Conservation (phyloP, 2,329 filamentous ascomycete species). For the Colletotrichum caudatum region DNA sequence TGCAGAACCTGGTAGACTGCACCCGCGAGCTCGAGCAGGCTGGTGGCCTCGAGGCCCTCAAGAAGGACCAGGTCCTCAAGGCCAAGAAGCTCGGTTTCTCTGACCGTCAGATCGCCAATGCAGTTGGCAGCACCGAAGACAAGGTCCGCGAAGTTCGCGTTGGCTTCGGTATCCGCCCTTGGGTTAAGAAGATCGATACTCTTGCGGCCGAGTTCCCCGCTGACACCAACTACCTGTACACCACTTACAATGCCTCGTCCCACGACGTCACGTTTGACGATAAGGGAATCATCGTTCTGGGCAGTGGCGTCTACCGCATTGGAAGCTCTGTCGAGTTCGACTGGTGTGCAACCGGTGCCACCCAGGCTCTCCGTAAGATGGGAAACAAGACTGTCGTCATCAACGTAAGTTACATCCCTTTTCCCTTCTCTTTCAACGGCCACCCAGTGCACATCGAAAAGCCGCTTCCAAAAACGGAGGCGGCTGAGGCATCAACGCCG, state of each 20-base stretch:
- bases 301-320: slow-evolving; percentile 96
- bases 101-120: slow-evolving; percentile 91
- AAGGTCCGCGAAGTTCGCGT: slow-evolving; percentile 87
- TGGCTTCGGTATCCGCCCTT: slow-evolving; percentile 90
- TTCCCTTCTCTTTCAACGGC: neutral
- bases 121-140: slow-evolving; percentile 88
- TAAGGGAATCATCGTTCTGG: slow-evolving; percentile 88
- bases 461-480: no score
- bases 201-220: slow-evolving; percentile 96
- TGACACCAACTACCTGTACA: slow-evolving; percentile 95
- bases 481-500: no score
- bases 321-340: slow-evolving; percentile 98
- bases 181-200: slow-evolving; percentile 99
- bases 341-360: slow-evolving; percentile 96
- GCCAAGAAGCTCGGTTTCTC: slow-evolving; percentile 99
- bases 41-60: slow-evolving; percentile 84
- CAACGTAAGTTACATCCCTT: slow-evolving; percentile 69
- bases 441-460: no score
- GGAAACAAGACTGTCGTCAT: slow-evolving; percentile 99
- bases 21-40: slow-evolving; percentile 86
- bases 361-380: slow-evolving; percentile 83
- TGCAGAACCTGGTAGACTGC: slow-evolving; percentile 96
- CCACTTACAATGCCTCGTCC: slow-evolving; percentile 94
- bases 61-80: slow-evolving; percentile 88
- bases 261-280: slow-evolving; percentile 97